Percentiles rank a stretch among this genome's conserved stretches.
Conservation (phyloP, 208 protist species). For the Acanthamoeba culbertsoni region DNA sequence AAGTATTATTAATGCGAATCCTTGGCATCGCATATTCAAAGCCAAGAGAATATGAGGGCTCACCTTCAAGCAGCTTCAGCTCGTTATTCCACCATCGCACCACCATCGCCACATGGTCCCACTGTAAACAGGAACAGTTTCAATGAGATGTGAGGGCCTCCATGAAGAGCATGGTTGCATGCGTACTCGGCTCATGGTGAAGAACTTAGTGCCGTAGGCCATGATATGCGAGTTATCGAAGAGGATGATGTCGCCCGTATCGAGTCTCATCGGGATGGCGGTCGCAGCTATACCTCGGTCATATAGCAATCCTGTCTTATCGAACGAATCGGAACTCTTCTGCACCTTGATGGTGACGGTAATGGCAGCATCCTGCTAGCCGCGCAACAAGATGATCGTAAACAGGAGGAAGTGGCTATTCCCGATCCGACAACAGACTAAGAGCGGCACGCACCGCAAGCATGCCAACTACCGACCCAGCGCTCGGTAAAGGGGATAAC, state of each 20-base stretch:
- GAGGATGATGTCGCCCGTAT: slow-evolving; percentile 42
- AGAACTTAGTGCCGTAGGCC: slow-evolving; percentile 14
- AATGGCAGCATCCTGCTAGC: neutral
- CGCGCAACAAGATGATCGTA: neutral
- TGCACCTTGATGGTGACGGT: neutral
- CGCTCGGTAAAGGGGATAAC: too few species aligned
- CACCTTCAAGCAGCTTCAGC: slow-evolving; percentile 28
- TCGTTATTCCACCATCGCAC: slow-evolving; percentile 55
- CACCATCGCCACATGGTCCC: slow-evolving; percentile 53
- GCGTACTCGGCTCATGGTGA: slow-evolving; percentile 21
- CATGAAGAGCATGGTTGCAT: neutral
- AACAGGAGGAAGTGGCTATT: neutral
- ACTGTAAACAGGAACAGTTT: neutral
- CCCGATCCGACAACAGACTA: neutral
- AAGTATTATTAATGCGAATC: too few species aligned
- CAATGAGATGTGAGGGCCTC: neutral
- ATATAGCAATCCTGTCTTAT: neutral
- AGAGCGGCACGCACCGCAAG: too few species aligned
- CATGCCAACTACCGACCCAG: too few species aligned
- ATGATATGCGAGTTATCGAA: slow-evolving; percentile 25
- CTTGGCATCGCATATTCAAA: too few species aligned
- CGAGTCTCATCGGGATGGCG: slow-evolving; percentile 19
- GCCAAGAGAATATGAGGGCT: too few species aligned
- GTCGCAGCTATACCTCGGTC: slow-evolving; percentile 5
- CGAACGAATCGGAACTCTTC: neutral